Percentiles rank a stretch among this genome's conserved stretches.
Conservation (phyloP, 768 basidiomycete genomes). For the Suillus variegatus region DNA sequence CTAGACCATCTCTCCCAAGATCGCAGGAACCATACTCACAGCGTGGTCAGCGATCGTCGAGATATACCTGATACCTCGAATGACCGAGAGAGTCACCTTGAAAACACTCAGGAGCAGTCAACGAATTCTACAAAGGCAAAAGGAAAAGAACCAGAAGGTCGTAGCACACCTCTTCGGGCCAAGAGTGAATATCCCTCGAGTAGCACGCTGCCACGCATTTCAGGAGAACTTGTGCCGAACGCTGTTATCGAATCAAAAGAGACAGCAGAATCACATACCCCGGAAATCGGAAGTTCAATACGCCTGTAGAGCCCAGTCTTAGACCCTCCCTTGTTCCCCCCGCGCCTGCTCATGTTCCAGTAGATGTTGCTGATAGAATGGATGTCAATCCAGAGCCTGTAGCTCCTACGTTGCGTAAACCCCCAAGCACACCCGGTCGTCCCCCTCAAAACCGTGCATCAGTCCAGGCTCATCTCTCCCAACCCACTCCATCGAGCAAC, state of each 20-base stretch:
- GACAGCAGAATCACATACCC: not conserved
- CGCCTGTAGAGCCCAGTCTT: not conserved
- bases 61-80: not conserved
- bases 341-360: not conserved
- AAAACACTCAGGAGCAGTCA: not conserved
- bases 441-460: conserved; percentile 44
- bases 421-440: conserved; percentile 12
- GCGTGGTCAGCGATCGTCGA: conserved; percentile 2
- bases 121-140: not conserved
- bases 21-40: conserved; percentile 8
- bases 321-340: not conserved
- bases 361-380: conserved; percentile 13
- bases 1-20: conserved; percentile 10
- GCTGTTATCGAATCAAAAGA: not conserved
- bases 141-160: not conserved
- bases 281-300: too few relatives aligned
- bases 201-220: not conserved
- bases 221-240: not conserved
- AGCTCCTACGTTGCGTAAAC: conserved; percentile 25
- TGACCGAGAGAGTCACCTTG: not conserved
- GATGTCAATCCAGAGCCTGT: conserved; percentile 13
- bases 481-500: conserved; percentile 8
- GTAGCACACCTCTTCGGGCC: not conserved
- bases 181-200: not conserved
- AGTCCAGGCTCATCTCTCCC: conserved; percentile 47